Evolutionary conservation across 1,139 yeast genomes (phyloP), one percentile per base, ranked within the genome.

Genomic region (Taphrina populina): DNA sequence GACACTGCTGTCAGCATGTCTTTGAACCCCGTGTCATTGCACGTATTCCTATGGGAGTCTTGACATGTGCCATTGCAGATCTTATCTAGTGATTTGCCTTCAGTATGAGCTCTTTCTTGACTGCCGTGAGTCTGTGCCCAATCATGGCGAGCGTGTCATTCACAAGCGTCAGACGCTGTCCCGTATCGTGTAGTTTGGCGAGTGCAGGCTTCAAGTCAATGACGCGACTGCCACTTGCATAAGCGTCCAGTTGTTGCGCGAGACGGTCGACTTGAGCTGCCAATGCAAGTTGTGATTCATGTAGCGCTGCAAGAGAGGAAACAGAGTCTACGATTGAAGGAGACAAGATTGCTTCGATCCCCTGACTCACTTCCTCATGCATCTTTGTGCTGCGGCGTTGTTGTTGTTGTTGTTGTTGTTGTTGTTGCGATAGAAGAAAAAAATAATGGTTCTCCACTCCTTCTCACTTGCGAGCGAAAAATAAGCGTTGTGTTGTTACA

Each of bases 101-200:
- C n/a, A n/a, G n/a, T n/a, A n/a, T n/a, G 2, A 43, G 36, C 29
- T 43, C 47, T 37, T 43, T 43, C 47, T 43, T 43, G 35, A 43
- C 47, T 6, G 23, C 32, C 7, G 32, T 13, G 37, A 43, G 15
- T 13, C 47, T 35, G 11, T 19, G 27, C 23, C 32, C 47, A 15
- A 43, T 20, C 26, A 15, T 26, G 19, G 23, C 20, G 29, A 43
- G 15, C 23, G 47, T 43, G 17, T 43, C 37, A 30, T 30, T 43
- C 29, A 43, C 15, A 17, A 8, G 4, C 2, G 34, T 20, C 37
- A 43, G 11, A 20, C 27, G 8, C 5, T 21, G 24, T 4, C 47
- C 27, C 11, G 47, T 30, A 6, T 43, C 47, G 5, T 29, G 13
- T 24, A 43, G 30, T 21, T 43, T 43, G n/a, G 35, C 32, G 29